Base-by-base conservation (phyloP, 495 filamentous ascomycete species). In the Aspergillus nidulans region DNA sequence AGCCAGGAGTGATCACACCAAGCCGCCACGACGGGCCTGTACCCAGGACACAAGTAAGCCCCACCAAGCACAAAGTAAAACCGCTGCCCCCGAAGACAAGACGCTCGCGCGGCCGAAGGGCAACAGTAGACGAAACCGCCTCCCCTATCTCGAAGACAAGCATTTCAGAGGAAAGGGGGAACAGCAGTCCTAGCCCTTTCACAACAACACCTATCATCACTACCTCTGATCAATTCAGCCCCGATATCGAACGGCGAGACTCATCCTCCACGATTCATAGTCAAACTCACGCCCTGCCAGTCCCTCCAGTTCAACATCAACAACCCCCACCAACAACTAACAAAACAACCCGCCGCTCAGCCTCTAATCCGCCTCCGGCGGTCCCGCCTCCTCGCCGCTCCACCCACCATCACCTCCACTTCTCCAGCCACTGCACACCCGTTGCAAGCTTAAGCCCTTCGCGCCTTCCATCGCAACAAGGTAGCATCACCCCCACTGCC, bases 1-100 rank as follows among this genome's bases (percentile, higher is more conserved):
- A 88, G 63, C 91, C 90, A 1, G 92, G 91, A 2, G 82, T 95
- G 39, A 82, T 91, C 62, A 92, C 90, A 18, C 89, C 89, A 9
- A 94, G 88, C 65, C 76, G 82, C 49, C 85, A 75, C 53, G 67
- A 66, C n/a, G 60, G 49, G 36, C 53, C 38, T 20, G 26, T 38
- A 15, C 51, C 49, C n/a, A 57, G 59, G 44, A 47, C 47, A 6
- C 63, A 61, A 23, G 57, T 48, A 36, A 61, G 62, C 30, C 60
- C 68, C 10, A 57, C 53, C 26, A 67, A 65, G 48, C 62, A 64
- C 42, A 77, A 72, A 57, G 46, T 72, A 54, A 77, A 72, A 44
- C 73, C 73, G 1, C 68, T 73, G 26, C 75, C 75, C 7, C 75
- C 75, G 1, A 78, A 76, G 45, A 51, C 75, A 45, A 64, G 75